phyloP scores from a whole-genome alignment of 2,329 filamentous ascomycete species.

The Zymoseptoria crescenta region DNA sequence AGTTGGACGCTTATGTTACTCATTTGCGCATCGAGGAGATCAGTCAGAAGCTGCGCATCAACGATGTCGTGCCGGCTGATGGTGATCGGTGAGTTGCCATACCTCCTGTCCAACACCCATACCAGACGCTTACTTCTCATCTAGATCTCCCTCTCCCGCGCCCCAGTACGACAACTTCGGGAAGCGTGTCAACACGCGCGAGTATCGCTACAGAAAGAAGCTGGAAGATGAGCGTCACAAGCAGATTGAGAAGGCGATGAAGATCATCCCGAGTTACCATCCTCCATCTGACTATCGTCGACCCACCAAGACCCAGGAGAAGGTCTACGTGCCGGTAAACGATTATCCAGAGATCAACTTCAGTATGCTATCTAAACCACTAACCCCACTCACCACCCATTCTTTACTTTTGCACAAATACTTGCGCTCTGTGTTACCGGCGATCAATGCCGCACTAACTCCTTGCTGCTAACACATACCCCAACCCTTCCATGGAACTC shows the following conservation, averaged over 20 bases:
- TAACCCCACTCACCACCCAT: conserved; percentile 37
- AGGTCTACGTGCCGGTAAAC: conserved; percentile 99
- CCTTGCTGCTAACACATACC: conserved; percentile 23
- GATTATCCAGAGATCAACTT: conserved; percentile 99
- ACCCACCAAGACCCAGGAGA: conserved; percentile 99
- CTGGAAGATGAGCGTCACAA: conserved; percentile 99
- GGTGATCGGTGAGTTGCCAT: conserved; percentile 69
- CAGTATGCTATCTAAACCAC: conserved; percentile 99
- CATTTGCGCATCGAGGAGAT: conserved; percentile 98
- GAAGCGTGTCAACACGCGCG: conserved; percentile 97
- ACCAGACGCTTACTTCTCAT: conserved; percentile 6
- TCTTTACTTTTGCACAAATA: conserved; percentile 20
- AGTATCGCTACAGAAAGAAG: conserved; percentile 95
- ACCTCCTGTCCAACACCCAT: background rate
- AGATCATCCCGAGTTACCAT: conserved; percentile 98
- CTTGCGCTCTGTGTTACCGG: conserved; percentile 23
- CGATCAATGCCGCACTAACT: conserved; percentile 29
- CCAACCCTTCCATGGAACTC: conserved; percentile 16
- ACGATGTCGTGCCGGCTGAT: conserved; percentile 95
- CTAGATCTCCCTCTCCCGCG: conserved; percentile 85
- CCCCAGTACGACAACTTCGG: conserved; percentile 99
- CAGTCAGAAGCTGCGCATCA: conserved; percentile 96
- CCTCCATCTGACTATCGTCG: conserved; percentile 97
- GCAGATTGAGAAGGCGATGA: conserved; percentile 97
- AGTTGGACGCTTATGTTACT: conserved; percentile 92